These are phyloP conservation scores for Proliferodiscus dingleyae DNA, from an alignment of 2,329 filamentous ascomycete species.

Conservation along the genomic window DNA sequence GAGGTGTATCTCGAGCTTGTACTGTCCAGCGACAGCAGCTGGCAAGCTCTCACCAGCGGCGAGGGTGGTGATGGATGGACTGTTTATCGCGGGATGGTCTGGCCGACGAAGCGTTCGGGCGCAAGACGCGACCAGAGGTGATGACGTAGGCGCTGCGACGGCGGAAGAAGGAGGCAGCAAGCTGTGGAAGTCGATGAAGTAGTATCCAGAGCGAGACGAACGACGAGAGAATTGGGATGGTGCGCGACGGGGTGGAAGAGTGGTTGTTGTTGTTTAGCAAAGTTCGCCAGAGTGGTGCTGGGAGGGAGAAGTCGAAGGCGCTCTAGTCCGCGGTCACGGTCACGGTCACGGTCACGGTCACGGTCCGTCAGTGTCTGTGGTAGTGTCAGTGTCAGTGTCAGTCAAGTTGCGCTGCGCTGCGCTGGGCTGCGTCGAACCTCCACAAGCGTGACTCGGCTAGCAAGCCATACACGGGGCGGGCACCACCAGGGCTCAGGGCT, in stretches of 20 bases:
- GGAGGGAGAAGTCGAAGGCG: conserved; percentile 3
- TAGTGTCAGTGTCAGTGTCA: too few relatives aligned
- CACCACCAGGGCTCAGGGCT: too few relatives aligned
- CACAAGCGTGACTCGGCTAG: too few relatives aligned
- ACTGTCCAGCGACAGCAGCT: conserved; percentile 6
- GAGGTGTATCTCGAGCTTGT: neutral
- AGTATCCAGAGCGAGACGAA: too few relatives aligned
- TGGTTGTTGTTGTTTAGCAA: conserved; percentile 15
- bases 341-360: too few relatives aligned
- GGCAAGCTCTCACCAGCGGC: neutral
- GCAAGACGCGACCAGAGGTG: conserved; percentile 24
- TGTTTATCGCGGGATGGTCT: too few relatives aligned
- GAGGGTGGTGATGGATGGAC: conserved; percentile 3
- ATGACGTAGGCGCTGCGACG: conserved; percentile 15
- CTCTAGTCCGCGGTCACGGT: neutral
- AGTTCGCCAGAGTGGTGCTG: neutral
- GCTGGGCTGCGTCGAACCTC: too few relatives aligned
- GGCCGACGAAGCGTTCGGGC: conserved; percentile 11
- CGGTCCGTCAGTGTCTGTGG: too few relatives aligned
- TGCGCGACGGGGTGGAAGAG: conserved; percentile 17
- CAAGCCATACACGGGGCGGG: too few relatives aligned
- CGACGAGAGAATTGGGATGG: too few relatives aligned
- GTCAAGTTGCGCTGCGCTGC: too few relatives aligned
- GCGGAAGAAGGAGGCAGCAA: conserved; percentile 1
- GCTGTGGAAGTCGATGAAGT: conserved; percentile 5